These are phyloP conservation scores for Dendrobium huoshanense DNA, from an alignment of 106 monocot genomes.

Conservation along the genomic window DNA sequence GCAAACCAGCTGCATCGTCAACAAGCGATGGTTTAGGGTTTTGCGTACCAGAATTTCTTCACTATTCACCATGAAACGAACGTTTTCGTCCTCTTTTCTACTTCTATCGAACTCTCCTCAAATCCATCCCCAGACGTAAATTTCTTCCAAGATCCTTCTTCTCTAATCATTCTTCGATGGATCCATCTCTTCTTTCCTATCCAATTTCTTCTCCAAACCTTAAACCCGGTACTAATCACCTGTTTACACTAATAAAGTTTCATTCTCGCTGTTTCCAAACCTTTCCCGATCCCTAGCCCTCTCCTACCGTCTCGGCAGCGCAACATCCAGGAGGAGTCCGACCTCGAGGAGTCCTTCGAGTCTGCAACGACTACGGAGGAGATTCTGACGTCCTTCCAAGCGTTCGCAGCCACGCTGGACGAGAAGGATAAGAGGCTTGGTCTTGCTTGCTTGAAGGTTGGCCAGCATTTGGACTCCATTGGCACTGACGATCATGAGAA, in stretches of 20 bases:
- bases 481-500: slow-evolving; percentile 35
- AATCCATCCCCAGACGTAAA: neutral
- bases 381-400: slow-evolving; percentile 46
- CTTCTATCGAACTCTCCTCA: neutral
- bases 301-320: slow-evolving; percentile 14
- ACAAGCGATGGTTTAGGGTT: neutral
- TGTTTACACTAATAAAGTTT: no score
- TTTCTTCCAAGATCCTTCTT: neutral
- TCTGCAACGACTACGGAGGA: slow-evolving; percentile 56
- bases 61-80: neutral
- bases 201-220: neutral
- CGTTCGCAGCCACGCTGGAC: slow-evolving; percentile 32
- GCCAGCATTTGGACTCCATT: slow-evolving; percentile 58
- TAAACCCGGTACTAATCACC: neutral
- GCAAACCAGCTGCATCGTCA: no score
- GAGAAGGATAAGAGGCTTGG: slow-evolving; percentile 44
- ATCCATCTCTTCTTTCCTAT: neutral
- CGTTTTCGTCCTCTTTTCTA: neutral
- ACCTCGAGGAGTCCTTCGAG: slow-evolving; percentile 61
- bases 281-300: neutral
- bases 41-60: neutral
- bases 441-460: slow-evolving; percentile 81
- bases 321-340: slow-evolving; percentile 14
- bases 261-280: neutral
- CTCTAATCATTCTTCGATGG: neutral